Evolutionary conservation across 2,329 filamentous ascomycete species (phyloP).

Genomic region (Apiospora hydei): DNA sequence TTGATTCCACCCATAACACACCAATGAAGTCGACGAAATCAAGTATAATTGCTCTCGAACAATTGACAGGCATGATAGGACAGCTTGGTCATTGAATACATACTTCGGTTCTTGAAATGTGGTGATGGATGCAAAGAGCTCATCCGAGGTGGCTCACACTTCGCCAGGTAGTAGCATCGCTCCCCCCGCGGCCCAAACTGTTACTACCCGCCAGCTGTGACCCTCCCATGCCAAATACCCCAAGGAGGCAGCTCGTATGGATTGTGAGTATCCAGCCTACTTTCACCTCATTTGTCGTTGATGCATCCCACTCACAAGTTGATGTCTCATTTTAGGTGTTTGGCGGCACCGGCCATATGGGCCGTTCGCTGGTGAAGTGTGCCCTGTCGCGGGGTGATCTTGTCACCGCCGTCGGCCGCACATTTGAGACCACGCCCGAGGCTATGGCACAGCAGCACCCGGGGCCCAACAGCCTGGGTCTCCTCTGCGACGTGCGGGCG

Average conservation of each 20-base stretch:
- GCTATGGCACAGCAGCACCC: constrained; percentile 76
- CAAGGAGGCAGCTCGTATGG: constrained; percentile 83
- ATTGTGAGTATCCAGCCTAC: constrained; percentile 67
- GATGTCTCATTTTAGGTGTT: constrained; percentile 69
- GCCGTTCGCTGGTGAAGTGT: constrained; percentile 84
- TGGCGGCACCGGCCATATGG: constrained; percentile 97
- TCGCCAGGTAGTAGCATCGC: constrained; percentile 37
- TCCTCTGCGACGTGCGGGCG: constrained; percentile 90
- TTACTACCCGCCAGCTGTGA: constrained; percentile 85
- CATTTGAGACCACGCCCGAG: constrained; percentile 75
- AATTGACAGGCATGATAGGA: neutral
- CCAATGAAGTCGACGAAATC: neutral
- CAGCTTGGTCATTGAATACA: neutral
- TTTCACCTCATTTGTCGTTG: constrained; percentile 7
- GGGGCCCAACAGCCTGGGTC: constrained; percentile 69
- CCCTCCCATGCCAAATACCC: constrained; percentile 75
- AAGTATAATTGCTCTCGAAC: too few species aligned
- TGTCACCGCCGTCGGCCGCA: constrained; percentile 85
- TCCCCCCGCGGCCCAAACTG: constrained; percentile 38
- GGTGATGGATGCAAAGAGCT: constrained; percentile 22
- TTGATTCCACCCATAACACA: neutral
- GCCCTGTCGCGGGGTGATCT: constrained; percentile 82
- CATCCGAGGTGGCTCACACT: constrained; percentile 36
- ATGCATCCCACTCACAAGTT: neutral
- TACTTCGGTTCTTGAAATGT: neutral